Base-by-base conservation (phyloP, 2,329 filamentous ascomycete species). In the Neonectria magnoliae region DNA sequence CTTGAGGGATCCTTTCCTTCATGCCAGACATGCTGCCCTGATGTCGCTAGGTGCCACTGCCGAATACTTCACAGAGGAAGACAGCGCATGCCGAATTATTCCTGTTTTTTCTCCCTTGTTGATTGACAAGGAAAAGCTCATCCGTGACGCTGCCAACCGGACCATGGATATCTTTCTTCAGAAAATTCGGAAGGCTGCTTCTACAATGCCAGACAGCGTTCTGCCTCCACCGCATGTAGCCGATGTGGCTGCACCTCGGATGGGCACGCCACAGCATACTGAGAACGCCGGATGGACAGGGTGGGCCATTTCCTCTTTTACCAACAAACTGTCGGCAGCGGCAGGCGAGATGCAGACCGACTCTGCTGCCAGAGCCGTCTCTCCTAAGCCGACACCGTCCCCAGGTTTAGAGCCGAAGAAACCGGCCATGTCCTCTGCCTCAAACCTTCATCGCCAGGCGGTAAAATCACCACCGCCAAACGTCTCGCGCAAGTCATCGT, bases 241-340 rank as follows among this genome's bases (percentile, higher is more conserved):
- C 3, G 78, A 84, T 13, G 81, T 82, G 5, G 82, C 80, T 20
- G 85, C 87, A 1, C 91, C 93, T 1, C 88, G 93, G 36, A 96
- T 97, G 85, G 90, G 91, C 67, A 96, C 92, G 1, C 90, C 93
- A 1, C 91, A 93, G 65, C 82, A 86, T 2, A 89, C 90, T 3
- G 85, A 86, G 4, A 74, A 65, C 41, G 77, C 73, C 5, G 74
- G 78, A 18, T 98, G 96, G 96, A 89, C 96, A 1, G 96, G 96
- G 13, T 99, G 96, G 96, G 96, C 96, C 1, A 98, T 99, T 59
- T 98, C 96, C 0, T 98, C 94, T 1, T 99, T 99, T 76, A 98
- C 96, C 2, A 98, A 98, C 80, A 98, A 97, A 74, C 78, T 98
- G 13, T 90, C 93, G 2, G 81, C 92, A 0, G 94, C 93, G 0